These are phyloP conservation scores for Phaseolus coccineus DNA, from an alignment of 331 rosid species.

Conservation along the genomic window DNA sequence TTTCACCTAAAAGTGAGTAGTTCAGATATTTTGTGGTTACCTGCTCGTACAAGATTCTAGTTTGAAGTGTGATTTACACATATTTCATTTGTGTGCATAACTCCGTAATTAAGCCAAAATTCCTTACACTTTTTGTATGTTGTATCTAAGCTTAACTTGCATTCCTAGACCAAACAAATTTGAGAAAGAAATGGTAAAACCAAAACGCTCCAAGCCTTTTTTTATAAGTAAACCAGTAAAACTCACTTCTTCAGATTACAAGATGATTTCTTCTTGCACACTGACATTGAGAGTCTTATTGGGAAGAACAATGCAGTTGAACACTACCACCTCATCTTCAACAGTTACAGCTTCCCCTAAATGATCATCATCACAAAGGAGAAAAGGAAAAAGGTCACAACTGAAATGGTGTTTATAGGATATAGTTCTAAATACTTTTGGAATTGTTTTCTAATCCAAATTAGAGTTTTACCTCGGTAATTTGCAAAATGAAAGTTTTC, in stretches of 20 bases:
- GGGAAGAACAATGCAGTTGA: conserved; percentile 92
- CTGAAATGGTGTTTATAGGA: conserved; percentile 4
- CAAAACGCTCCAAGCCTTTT: conserved; percentile 31
- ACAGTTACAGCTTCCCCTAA: conserved; percentile 90
- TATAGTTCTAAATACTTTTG: not conserved
- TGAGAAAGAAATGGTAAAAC: conserved; percentile 3
- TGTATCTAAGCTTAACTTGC: conserved; percentile 26
- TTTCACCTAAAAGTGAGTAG: not conserved
- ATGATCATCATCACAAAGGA: not conserved
- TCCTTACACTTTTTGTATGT: not conserved
- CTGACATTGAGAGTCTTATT: conserved; percentile 85
- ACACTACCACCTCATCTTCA: conserved; percentile 90
- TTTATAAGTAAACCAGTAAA: conserved; percentile 24
- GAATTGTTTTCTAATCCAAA: not conserved
- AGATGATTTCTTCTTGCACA: conserved; percentile 92
- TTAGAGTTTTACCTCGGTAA: not conserved
- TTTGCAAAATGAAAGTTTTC: not conserved
- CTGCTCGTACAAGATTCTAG: not conserved
- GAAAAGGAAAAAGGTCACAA: conserved; percentile 20
- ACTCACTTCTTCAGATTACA: conserved; percentile 47
- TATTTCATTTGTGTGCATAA: not conserved
- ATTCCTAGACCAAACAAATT: conserved; percentile 17
- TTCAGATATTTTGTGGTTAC: not conserved
- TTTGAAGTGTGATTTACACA: not conserved
- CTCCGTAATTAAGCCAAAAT: conserved; percentile 27